Conservation (phyloP, 257 asterid species). For the Mitragyna speciosa region DNA sequence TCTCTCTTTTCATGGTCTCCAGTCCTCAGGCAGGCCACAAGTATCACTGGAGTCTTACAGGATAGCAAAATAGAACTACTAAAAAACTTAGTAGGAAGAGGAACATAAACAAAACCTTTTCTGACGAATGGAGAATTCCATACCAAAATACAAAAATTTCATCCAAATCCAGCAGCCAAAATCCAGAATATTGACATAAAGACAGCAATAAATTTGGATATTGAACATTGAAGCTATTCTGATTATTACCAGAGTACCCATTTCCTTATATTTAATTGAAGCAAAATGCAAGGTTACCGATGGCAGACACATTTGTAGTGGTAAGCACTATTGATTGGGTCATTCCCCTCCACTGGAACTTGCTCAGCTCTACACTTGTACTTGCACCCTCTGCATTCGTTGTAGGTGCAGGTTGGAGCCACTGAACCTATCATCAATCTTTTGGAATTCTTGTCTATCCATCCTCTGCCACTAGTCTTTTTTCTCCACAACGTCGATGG, state of each 20-base stretch:
- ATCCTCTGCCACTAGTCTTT: constrained; percentile 1
- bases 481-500: too few species aligned
- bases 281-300: constrained; percentile 36
- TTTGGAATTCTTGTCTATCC: constrained; percentile 23
- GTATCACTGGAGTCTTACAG: neutral
- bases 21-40: neutral
- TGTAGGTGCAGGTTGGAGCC: constrained; percentile 89
- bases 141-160: neutral
- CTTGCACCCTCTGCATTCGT: constrained; percentile 89
- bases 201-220: neutral
- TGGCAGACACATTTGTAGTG: constrained; percentile 91
- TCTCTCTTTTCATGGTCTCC: neutral
- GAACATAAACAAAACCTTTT: neutral
- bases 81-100: neutral
- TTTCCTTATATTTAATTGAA: neutral
- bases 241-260: neutral
- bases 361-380: constrained; percentile 87
- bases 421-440: constrained; percentile 75
- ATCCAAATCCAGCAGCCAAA: too few species aligned
- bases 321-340: constrained; percentile 80
- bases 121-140: neutral
- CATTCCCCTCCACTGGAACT: constrained; percentile 94
- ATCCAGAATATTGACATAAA: constrained; percentile 1
- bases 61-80: neutral
- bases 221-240: neutral